Percentiles rank a stretch among this genome's conserved stretches.
Conservation (phyloP, 768 basidiomycete species). For the Lepiota subincarnata region DNA sequence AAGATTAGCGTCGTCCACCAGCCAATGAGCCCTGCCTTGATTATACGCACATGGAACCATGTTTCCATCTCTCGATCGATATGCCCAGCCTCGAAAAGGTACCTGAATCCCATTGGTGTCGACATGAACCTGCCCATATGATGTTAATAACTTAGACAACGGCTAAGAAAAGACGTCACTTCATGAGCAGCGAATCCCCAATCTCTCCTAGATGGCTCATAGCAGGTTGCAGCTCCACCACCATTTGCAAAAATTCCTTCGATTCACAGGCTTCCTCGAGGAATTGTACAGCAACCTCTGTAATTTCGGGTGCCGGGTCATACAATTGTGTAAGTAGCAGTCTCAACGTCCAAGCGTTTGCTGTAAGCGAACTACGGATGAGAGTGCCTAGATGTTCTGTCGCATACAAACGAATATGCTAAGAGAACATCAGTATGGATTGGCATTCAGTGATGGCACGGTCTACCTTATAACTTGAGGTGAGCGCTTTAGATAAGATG, state of each 20-base stretch:
- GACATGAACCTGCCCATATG: slow-evolving; percentile 78
- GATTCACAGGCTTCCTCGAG: slow-evolving; percentile 88
- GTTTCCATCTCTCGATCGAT: slow-evolving; percentile 93
- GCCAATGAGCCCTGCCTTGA: background rate
- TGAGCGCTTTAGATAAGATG: slow-evolving; percentile 89
- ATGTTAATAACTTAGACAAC: background rate
- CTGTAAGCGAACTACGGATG: slow-evolving; percentile 58
- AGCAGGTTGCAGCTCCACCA: slow-evolving; percentile 92
- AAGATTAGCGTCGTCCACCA: background rate
- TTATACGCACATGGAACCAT: slow-evolving; percentile 81
- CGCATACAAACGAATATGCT: slow-evolving; percentile 87
- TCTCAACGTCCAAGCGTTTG: slow-evolving; percentile 85
- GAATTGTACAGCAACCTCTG: slow-evolving; percentile 84
- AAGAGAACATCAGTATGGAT: slow-evolving; percentile 1
- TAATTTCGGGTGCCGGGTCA: slow-evolving; percentile 87
- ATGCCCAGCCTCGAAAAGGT: slow-evolving; percentile 87
- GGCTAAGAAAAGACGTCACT: slow-evolving; percentile 40
- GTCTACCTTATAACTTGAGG: slow-evolving; percentile 83
- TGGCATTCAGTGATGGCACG: background rate
- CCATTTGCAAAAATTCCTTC: slow-evolving; percentile 77
- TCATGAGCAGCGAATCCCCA: slow-evolving; percentile 81
- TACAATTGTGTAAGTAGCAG: slow-evolving; percentile 94
- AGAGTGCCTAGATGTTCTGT: slow-evolving; percentile 83
- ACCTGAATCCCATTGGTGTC: slow-evolving; percentile 87
- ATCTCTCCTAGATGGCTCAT: slow-evolving; percentile 94